These are phyloP conservation scores for Colletotrichum orchidophilum DNA, from an alignment of 2,329 filamentous ascomycete genomes.

Conservation along the genomic window DNA sequence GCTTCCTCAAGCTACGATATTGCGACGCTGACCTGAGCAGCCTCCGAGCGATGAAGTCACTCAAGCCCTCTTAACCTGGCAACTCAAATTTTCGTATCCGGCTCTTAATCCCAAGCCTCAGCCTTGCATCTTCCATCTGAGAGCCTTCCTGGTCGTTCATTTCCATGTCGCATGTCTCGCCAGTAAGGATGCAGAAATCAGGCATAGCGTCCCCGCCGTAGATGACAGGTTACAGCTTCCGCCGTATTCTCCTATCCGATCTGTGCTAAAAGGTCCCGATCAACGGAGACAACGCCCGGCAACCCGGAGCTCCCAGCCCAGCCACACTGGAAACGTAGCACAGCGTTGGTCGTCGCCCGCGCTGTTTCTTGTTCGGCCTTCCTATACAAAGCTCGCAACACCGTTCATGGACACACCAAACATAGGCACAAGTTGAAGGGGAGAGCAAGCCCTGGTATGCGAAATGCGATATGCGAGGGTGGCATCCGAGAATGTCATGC, in stretches of 20 bases:
- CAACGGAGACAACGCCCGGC: slow-evolving; percentile 30
- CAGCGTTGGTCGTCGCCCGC: background rate
- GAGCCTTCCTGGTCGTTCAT: background rate
- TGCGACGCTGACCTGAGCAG: slow-evolving; percentile 21
- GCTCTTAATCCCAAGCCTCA: background rate
- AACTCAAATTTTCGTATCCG: slow-evolving; percentile 6
- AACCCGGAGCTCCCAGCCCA: slow-evolving; percentile 22
- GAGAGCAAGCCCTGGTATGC: slow-evolving; percentile 2
- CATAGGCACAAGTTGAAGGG: background rate
- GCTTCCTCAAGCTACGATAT: slow-evolving; percentile 22
- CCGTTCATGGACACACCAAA: background rate
- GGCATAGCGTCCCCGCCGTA: slow-evolving; percentile 6
- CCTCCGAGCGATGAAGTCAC: slow-evolving; percentile 25
- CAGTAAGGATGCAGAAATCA: background rate
- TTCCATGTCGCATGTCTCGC: background rate
- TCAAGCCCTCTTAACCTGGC: background rate
- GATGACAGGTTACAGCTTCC: slow-evolving; percentile 7
- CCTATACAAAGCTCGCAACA: background rate
- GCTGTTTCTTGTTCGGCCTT: slow-evolving; percentile 9
- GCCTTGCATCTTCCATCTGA: slow-evolving; percentile 9
- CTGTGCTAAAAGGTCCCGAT: slow-evolving; percentile 13
- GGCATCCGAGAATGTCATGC: slow-evolving; percentile 1
- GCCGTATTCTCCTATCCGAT: slow-evolving; percentile 18
- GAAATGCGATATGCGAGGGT: slow-evolving; percentile 13
- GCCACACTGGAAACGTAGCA: slow-evolving; percentile 29